Base-by-base conservation (phyloP, 306 rosid species). In the Gillenia trifoliata region DNA sequence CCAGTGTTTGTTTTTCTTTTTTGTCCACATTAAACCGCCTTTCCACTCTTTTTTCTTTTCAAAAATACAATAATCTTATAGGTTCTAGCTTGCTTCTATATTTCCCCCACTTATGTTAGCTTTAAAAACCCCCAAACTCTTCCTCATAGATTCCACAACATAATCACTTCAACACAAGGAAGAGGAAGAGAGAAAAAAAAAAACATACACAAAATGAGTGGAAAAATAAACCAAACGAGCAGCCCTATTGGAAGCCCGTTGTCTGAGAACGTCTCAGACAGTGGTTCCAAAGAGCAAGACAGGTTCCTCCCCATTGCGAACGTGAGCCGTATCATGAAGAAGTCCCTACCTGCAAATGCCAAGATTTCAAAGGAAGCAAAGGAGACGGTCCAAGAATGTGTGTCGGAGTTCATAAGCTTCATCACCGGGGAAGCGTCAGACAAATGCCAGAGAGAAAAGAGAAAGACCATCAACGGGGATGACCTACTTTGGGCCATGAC, bases 401-500 rank as follows among this genome's bases (percentile, higher is more conserved):
- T 90, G 0, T 92, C 97, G 26, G 96, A 92, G 86, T 92, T 89
- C 89, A 89, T 92, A 30, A 92, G 97, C 81, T 92, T 92, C 92
- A 87, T 92, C 65, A 90, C 97, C 0, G 92, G 97, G 3, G 97
- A 92, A 62, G 97, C 97, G n/a, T 92, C 96, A 3, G 92, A 92
- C 60, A 92, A 89, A 87, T 92, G 97, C 63, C 96, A 85, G 13
- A 71, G 91, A 38, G 97, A 92, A 36, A 92, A 92, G 83, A 85
- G 97, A 77, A 92, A 92, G 82, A 92, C 97, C 3, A 88, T 90
- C 66, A 90, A 92, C 45, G 97, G 97, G 6, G 97, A 92, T 38
- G 97, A 92, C 73, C 91, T 92, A 71, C 82, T 92, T 9, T 92
- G 97, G 97, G 96, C 97, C 34, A 90, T 92, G 97, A 90, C 93